Conservation (phyloP, 129 eudicot species). For the Artemisia argyi region DNA sequence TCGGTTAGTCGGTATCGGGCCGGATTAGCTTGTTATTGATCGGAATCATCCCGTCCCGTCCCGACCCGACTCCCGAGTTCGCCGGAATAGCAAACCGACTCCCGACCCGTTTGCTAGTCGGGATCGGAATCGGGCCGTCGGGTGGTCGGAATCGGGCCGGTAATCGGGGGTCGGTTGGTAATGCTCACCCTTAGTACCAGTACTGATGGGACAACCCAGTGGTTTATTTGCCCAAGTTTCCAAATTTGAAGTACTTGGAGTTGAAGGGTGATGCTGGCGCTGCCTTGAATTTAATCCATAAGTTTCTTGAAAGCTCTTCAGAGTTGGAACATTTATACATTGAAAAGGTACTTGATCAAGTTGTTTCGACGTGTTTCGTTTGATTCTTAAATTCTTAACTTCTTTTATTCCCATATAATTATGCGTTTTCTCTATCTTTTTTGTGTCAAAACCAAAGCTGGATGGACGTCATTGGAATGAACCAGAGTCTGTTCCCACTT, state of each 20-base stretch:
- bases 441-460: neutral
- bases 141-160: no score
- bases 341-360: slow-evolving; percentile 1
- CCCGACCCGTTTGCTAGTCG: no score
- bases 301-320: neutral
- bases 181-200: no score
- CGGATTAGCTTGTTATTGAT: no score
- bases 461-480: neutral
- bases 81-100: no score
- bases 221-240: slow-evolving; percentile 4
- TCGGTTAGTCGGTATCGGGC: no score
- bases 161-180: no score
- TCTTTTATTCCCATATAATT: neutral
- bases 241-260: slow-evolving; percentile 16
- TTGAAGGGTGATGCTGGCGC: neutral
- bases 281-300: neutral
- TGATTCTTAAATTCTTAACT: neutral
- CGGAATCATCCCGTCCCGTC: no score
- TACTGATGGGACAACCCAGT: no score
- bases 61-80: no score
- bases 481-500: slow-evolving; percentile 6
- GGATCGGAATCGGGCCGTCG: no score
- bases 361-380: neutral
- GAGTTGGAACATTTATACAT: neutral
- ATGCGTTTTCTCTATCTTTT: neutral